Percentiles rank a stretch among this genome's conserved stretches.
Conservation (phyloP, 768 basidiomycete species). For the Podaxis pistillaris region DNA sequence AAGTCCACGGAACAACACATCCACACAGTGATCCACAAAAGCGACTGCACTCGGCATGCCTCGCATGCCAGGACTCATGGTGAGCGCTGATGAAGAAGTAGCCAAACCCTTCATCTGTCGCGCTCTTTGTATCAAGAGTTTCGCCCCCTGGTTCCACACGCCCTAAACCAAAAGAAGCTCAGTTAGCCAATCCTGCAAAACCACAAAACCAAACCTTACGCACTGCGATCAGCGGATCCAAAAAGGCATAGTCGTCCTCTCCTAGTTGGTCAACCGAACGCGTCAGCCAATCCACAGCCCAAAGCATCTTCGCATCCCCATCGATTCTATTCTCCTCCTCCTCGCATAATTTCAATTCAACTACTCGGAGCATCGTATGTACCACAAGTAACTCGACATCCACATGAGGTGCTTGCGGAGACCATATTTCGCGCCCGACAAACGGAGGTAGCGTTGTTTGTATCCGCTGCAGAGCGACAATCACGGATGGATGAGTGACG, state of each 20-base stretch:
- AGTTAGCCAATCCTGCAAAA: neutral
- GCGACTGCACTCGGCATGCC: conserved; percentile 4
- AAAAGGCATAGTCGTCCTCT: conserved; percentile 49
- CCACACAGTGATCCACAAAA: conserved; percentile 14
- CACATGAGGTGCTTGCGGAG: conserved; percentile 30
- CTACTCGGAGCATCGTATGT: conserved; percentile 48
- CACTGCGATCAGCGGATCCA: conserved; percentile 55
- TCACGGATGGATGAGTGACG: conserved; percentile 41
- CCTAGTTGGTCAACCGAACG: conserved; percentile 44
- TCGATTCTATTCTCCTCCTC: neutral
- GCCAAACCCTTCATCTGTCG: conserved; percentile 44
- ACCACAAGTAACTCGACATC: conserved; percentile 45
- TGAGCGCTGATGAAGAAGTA: neutral
- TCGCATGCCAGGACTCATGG: neutral
- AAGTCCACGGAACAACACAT: conserved; percentile 10
- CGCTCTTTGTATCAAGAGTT: conserved; percentile 57
- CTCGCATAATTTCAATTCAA: conserved; percentile 35
- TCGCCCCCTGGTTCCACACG: conserved; percentile 26
- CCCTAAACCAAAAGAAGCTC: neutral
- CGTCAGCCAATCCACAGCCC: conserved; percentile 42
- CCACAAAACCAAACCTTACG: conserved; percentile 21
- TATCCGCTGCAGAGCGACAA: conserved; percentile 46
- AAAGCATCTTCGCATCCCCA: conserved; percentile 30
- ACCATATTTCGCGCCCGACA: conserved; percentile 31
- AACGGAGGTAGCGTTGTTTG: conserved; percentile 37